These are phyloP conservation scores for Coemansia pectinata DNA, from an alignment of 192 early-diverging fungal species.

Conservation along the genomic window DNA sequence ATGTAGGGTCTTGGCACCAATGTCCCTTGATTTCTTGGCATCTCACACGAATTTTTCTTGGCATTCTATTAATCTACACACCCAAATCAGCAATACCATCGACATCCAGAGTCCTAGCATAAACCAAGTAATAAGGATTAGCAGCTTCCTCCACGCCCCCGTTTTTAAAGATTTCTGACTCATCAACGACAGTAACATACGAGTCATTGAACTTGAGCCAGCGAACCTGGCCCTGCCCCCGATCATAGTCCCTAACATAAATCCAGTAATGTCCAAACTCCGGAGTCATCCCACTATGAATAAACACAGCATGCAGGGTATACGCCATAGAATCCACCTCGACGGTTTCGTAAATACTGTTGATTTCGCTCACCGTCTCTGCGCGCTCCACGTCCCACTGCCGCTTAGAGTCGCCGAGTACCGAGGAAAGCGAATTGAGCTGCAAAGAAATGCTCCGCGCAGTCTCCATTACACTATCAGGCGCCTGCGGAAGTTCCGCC, in stretches of 20 bases:
- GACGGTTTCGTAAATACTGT: constrained; percentile 25
- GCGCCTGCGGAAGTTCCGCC: constrained; percentile 15
- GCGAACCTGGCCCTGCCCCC: constrained; percentile 33
- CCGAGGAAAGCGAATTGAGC: neutral
- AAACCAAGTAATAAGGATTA: constrained; percentile 76
- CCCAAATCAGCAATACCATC: constrained; percentile 20
- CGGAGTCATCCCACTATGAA: constrained; percentile 65
- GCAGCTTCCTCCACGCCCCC: constrained; percentile 51
- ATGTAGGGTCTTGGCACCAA: neutral
- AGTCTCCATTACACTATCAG: neutral
- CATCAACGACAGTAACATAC: constrained; percentile 59
- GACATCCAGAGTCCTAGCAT: constrained; percentile 50
- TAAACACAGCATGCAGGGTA: constrained; percentile 74
- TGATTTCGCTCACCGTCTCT: constrained; percentile 1
- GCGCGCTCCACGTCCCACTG: constrained; percentile 19
- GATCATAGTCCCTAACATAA: constrained; percentile 63
- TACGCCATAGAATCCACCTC: constrained; percentile 48
- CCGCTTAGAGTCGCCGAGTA: constrained; percentile 10
- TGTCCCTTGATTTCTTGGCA: neutral
- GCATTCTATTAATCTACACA: constrained; percentile 2
- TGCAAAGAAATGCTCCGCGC: constrained; percentile 9
- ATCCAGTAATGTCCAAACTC: constrained; percentile 82
- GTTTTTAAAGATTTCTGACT: constrained; percentile 60
- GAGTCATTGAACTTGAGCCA: constrained; percentile 82
- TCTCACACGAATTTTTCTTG: neutral